Base-by-base conservation (phyloP, 345 rosid genomes). In the Lumnitzera racemosa region DNA sequence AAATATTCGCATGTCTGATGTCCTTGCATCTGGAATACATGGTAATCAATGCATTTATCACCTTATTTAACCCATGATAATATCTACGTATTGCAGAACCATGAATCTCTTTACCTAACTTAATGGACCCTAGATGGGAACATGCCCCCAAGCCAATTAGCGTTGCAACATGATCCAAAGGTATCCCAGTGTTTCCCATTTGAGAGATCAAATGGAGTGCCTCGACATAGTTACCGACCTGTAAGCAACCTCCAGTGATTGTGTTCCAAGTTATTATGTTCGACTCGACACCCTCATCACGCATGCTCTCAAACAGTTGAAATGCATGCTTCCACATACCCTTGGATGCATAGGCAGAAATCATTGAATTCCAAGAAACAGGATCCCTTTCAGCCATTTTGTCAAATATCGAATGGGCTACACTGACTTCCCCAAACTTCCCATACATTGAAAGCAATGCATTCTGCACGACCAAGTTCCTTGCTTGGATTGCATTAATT, bases 381-480 rank as follows among this genome's bases (percentile, higher is more conserved):
- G 66, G 76, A 77, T 89, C 95, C 72, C 78, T 84, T 55, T 80
- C 78, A 0, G 67, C 66, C 88, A 90, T 90, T 16, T 68, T 59
- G 59, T 87, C 82, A 31, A 89, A 89, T 73, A 89, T 65, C 49
- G 51, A 23, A 13, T 69, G 73, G 15, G 88, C 83, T 61, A 70
- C 62, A 61, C 64, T 59, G 61, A 87, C 66, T 47, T 78, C 67
- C 24, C 88, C 84, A 63, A 77, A 68, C 58, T 77, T 84, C 50
- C 88, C 82, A 70, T 89, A 87, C 96, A 89, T 85, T 16, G 96
- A 78, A 43, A 85, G 72, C 81, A 90, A 68, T 4, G 96, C 82
- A 51, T 87, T 90, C 62, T 81, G 82, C 61, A 85, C 88, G 60
- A 75, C 87, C 79, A 87, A 73, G 70, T 72, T 79, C 78, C 60